phyloP scores from a whole-genome alignment of 441 rosid genomes.

The Capsella rubella region DNA sequence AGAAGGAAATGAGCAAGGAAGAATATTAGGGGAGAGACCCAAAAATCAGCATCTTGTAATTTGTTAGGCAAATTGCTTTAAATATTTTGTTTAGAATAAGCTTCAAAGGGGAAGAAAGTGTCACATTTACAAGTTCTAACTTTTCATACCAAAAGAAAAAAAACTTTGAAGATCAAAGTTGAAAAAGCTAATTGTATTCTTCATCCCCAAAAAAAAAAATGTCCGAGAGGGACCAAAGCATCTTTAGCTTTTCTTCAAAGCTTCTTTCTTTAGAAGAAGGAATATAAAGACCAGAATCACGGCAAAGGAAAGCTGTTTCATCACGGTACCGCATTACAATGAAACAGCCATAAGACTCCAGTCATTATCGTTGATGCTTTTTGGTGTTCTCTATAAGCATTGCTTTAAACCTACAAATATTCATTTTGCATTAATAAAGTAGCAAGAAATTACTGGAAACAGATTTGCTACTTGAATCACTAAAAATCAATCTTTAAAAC shows the following conservation, averaged over 20 bases:
- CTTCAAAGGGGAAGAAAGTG: constrained; percentile 34
- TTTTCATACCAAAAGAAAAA: neutral
- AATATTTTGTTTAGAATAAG: constrained; percentile 9
- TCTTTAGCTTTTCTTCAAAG: constrained; percentile 43
- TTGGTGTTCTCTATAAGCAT: constrained; percentile 15
- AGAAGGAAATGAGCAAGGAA: constrained; percentile 1
- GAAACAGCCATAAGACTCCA: constrained; percentile 10
- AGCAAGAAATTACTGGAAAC: constrained; percentile 7
- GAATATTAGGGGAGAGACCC: constrained; percentile 37
- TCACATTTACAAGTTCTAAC: constrained; percentile 30
- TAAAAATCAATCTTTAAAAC: constrained; percentile 2
- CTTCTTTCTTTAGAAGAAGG: constrained; percentile 40
- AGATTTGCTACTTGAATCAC: neutral
- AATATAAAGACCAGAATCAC: constrained; percentile 39
- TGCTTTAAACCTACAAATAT: constrained; percentile 2
- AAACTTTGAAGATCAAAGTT: constrained; percentile 37
- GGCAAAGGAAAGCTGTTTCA: constrained; percentile 25
- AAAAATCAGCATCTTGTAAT: constrained; percentile 41
- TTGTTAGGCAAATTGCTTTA: constrained; percentile 36
- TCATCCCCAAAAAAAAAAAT: constrained; percentile 31
- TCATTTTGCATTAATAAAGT: neutral
- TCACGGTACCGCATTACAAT: constrained; percentile 27
- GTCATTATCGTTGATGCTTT: constrained; percentile 1
- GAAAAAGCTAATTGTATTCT: constrained; percentile 41
- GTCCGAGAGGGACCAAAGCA: constrained; percentile 48